A percentile compares a stretch with the other conserved stretches of the same genome.
Evolutionary conservation across 805 yeast genomes (phyloP).

Genomic region (Debaryomyces castellii): DNA sequence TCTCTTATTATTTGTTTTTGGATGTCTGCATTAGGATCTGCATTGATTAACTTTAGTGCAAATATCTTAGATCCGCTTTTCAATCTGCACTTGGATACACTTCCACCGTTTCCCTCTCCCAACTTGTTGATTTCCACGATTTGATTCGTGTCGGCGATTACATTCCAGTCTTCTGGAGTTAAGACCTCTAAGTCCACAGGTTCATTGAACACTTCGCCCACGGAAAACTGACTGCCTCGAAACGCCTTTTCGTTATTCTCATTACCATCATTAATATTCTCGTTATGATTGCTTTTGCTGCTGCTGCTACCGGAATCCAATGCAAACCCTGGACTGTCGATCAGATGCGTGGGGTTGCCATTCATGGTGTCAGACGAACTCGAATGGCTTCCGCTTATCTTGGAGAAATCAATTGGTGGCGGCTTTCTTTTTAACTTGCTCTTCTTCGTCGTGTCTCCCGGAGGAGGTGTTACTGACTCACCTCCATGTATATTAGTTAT

Average conservation of each 20-base stretch:
- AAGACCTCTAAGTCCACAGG: conserved; percentile 42
- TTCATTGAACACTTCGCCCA: not conserved
- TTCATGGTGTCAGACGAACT: conserved; percentile 9
- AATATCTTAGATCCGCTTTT: conserved; percentile 59
- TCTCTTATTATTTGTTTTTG: conserved; percentile 91
- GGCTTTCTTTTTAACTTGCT: conserved; percentile 31
- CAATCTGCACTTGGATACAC: conserved; percentile 77
- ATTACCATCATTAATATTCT: not conserved
- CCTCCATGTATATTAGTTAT: conserved; percentile 17
- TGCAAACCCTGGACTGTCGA: not conserved
- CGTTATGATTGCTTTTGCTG: not conserved
- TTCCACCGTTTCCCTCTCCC: conserved; percentile 96
- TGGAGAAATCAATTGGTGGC: conserved; percentile 43
- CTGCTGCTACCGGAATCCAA: conserved; percentile 1
- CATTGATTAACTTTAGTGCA: conserved; percentile 76
- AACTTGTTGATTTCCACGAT: conserved; percentile 68
- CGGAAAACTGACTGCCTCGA: not conserved
- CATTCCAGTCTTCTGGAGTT: conserved; percentile 75
- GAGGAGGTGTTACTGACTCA: not conserved
- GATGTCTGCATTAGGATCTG: conserved; percentile 79
- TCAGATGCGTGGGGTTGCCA: not conserved
- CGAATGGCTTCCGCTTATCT: conserved; percentile 25
- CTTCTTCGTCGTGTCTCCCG: not conserved
- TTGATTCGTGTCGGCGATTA: conserved; percentile 53
- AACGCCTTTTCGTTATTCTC: not conserved